Evolutionary conservation across 1,139 yeast genomes (phyloP).

Genomic region (Nadsonia commutata): DNA sequence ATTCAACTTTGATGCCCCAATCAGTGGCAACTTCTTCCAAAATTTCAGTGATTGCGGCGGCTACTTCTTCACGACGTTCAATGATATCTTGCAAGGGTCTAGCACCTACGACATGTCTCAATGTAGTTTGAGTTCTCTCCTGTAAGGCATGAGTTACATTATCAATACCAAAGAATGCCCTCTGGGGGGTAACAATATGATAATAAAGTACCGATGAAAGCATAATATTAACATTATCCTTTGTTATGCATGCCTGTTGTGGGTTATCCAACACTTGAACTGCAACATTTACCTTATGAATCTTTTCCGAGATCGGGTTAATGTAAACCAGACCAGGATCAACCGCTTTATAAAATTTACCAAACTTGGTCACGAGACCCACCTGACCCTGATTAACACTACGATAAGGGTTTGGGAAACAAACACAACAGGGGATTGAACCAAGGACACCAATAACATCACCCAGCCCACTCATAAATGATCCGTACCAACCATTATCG

Average conservation of each 20-base stretch:
- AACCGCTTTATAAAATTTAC: slow-evolving; percentile 49
- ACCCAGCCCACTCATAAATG: slow-evolving; percentile 34
- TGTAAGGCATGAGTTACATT: slow-evolving; percentile 44
- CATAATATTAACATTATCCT: slow-evolving; percentile 50
- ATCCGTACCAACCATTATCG: slow-evolving; percentile 25
- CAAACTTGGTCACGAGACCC: slow-evolving; percentile 55
- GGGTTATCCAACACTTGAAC: slow-evolving; percentile 53
- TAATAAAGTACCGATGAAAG: slow-evolving; percentile 57
- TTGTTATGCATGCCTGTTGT: slow-evolving; percentile 52
- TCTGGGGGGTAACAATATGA: slow-evolving; percentile 55
- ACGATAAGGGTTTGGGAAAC: slow-evolving; percentile 46
- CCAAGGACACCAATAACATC: slow-evolving; percentile 39
- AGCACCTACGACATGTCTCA: slow-evolving; percentile 61
- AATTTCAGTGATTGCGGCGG: slow-evolving; percentile 46
- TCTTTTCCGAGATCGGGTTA: slow-evolving; percentile 48
- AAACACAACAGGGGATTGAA: slow-evolving; percentile 40
- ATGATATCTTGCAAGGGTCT: slow-evolving; percentile 57
- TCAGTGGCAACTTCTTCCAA: slow-evolving; percentile 49
- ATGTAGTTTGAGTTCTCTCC: slow-evolving; percentile 62
- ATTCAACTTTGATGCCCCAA: slow-evolving; percentile 65
- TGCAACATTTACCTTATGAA: slow-evolving; percentile 40
- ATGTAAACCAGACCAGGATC: slow-evolving; percentile 60
- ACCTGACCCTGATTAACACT: slow-evolving; percentile 55
- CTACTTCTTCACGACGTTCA: slow-evolving; percentile 62
- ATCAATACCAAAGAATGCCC: slow-evolving; percentile 45